Base-by-base conservation (phyloP, 2,329 filamentous ascomycete genomes). In the Pestalotiopsis sp. region DNA sequence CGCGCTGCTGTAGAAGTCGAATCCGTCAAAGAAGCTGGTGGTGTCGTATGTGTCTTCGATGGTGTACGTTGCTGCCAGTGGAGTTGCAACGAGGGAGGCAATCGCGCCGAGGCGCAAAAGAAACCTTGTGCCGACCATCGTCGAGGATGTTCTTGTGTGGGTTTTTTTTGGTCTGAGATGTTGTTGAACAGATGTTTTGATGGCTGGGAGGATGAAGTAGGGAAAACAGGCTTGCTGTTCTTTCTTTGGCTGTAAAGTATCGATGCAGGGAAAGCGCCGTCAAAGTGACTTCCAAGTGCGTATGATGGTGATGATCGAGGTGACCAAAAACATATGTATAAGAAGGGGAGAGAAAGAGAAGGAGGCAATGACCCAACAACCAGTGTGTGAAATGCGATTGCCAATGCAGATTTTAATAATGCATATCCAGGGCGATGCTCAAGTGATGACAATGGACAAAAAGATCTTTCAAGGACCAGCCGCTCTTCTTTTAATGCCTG, bases 11-110 rank as follows among this genome's bases (percentile, higher is more conserved):
- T 86, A 90, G 80, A 91, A 90, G 68, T 84, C 81, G 74, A 89
- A 89, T 65, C 80, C 78, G 23, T 82, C 72, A 77, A 89, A 89
- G 78, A 89, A 90, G 81, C 89, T 89, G 75, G 77, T 80, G 6
- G 76, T 68, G 77, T 88, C 82, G 78, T 83, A 89, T 58, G 78
- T 76, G 73, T 85, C 84, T 67, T 82, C 77, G 65, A 89, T 80
- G 12, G 75, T 77, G 76, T 89, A 89, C 66, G 73, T 70, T 17
- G 31, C 31, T 31, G 70, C 74, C 45, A 75, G 73, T 23, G 73
- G 73, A 45, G 69, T 65, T 23, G 52, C 65, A 45, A 31, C 49
- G 14, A 66, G 56, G 20, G 56, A 25, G 12, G 52, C 41, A 41
- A 66, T 41, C 20, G 36, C 65, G n/a, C 52, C 31, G 56, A 66